Evolutionary conservation across 495 filamentous ascomycete species (phyloP).

Genomic region (Xylaria palmicola): DNA sequence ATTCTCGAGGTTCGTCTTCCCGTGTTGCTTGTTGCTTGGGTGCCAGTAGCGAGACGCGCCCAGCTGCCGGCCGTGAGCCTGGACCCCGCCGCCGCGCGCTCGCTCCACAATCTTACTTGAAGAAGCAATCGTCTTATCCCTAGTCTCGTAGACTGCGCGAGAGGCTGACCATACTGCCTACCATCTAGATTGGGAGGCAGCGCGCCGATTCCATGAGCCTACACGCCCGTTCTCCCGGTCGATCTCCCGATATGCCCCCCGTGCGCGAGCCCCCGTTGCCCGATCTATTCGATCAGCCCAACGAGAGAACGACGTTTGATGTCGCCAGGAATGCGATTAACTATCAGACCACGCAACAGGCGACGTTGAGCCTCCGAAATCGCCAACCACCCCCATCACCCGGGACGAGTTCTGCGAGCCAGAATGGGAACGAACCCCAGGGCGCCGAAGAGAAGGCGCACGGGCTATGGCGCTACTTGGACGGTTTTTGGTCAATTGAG

Average conservation of each 20-base stretch:
- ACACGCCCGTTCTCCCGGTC: constrained; percentile 13
- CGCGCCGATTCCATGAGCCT: constrained; percentile 28
- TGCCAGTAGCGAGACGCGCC: background rate
- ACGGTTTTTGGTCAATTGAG: constrained; percentile 79
- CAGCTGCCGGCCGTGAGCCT: constrained; percentile 1
- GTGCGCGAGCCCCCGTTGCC: constrained; percentile 11
- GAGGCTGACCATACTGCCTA: background rate
- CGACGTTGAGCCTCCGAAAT: constrained; percentile 23
- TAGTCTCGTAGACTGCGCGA: background rate
- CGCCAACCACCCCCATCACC: constrained; percentile 17
- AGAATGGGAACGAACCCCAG: constrained; percentile 8
- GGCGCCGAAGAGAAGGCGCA: constrained; percentile 21
- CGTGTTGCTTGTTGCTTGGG: background rate
- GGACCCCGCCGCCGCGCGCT: background rate
- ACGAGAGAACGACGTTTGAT: constrained; percentile 33
- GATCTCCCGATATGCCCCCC: constrained; percentile 22
- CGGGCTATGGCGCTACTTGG: constrained; percentile 45
- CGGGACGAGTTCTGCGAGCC: constrained; percentile 7
- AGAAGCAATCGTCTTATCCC: no score
- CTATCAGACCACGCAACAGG: constrained; percentile 38
- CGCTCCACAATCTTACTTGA: no score
- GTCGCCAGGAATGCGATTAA: constrained; percentile 26
- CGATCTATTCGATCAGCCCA: constrained; percentile 28
- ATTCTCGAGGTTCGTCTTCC: constrained; percentile 45
- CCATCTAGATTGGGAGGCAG: constrained; percentile 24